Evolutionary conservation across 2,329 filamentous ascomycete genomes (phyloP).

Genomic region (Blumeriella jaapii): DNA sequence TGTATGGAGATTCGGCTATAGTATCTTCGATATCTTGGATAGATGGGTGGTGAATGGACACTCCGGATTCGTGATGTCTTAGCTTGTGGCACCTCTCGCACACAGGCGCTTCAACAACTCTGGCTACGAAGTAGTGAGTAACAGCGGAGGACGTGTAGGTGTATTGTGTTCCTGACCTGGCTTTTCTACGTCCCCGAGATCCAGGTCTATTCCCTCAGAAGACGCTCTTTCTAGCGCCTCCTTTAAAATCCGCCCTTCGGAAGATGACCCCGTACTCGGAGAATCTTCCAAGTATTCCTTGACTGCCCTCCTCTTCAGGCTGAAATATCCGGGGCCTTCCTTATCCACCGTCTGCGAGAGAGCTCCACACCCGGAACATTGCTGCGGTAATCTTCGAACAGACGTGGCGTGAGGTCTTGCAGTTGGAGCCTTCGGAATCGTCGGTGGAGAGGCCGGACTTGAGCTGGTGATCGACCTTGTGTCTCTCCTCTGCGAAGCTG

Average conservation of each 20-base stretch:
- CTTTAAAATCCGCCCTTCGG: constrained; percentile 38
- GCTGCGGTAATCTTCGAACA: constrained; percentile 36
- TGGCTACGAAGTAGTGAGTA: constrained; percentile 12
- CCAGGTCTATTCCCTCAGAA: constrained; percentile 4
- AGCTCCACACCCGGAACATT: constrained; percentile 55
- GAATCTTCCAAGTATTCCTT: constrained; percentile 33
- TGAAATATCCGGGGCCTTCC: constrained; percentile 45
- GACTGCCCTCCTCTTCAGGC: constrained; percentile 39
- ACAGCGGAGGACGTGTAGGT: neutral
- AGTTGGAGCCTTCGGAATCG: neutral
- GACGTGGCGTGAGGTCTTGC: neutral
- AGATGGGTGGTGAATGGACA: constrained; percentile 68
- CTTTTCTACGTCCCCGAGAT: constrained; percentile 9
- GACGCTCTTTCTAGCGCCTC: constrained; percentile 20
- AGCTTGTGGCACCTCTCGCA: constrained; percentile 85
- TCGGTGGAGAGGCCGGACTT: too few species aligned
- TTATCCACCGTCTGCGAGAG: constrained; percentile 44
- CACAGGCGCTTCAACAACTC: constrained; percentile 37
- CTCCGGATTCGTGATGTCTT: constrained; percentile 59
- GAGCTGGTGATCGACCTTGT: too few species aligned
- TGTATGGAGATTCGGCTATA: constrained; percentile 78
- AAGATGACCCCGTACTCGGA: constrained; percentile 1
- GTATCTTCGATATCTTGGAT: constrained; percentile 73
- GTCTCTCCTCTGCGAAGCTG: constrained; percentile 8
- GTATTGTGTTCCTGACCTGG: constrained; percentile 8